Conservation (phyloP, 1,284 basidiomycete species). For the Naganishia sp. region DNA sequence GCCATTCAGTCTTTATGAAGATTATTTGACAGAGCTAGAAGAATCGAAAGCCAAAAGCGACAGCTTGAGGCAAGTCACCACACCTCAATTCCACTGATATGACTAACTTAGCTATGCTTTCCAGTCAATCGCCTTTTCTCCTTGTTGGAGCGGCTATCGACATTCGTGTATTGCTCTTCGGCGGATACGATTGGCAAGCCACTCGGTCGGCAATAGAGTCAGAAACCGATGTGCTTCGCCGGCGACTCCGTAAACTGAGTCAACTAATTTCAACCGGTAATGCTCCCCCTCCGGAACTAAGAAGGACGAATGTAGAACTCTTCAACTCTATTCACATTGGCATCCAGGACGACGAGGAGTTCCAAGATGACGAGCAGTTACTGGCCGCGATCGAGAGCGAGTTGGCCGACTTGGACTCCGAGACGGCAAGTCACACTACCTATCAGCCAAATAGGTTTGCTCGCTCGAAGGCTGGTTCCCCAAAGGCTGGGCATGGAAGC, state of each 20-base stretch:
- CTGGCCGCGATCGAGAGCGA: constrained; percentile 90
- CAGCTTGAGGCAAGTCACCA: constrained; percentile 4
- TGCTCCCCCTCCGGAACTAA: constrained; percentile 67
- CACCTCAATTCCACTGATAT: background rate
- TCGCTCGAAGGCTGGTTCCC: constrained; percentile 53
- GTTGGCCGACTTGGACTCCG: constrained; percentile 64
- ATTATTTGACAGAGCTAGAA: constrained; percentile 68
- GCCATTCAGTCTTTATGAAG: constrained; percentile 63
- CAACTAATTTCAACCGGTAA: constrained; percentile 94
- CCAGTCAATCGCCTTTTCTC: constrained; percentile 1
- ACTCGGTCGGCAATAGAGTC: constrained; percentile 86
- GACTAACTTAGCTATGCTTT: background rate
- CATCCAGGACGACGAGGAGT: constrained; percentile 68
- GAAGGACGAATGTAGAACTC: constrained; percentile 62
- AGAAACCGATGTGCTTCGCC: constrained; percentile 82
- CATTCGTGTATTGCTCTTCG: constrained; percentile 61
- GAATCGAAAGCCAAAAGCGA: background rate
- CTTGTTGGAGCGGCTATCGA: constrained; percentile 2
- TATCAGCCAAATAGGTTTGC: constrained; percentile 71
- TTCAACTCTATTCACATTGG: constrained; percentile 95
- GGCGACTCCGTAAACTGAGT: constrained; percentile 81
- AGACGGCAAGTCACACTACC: constrained; percentile 72
- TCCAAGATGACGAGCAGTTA: constrained; percentile 71
- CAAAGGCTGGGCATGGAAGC: constrained; percentile 23
- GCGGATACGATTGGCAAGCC: constrained; percentile 88